Conservation (phyloP, 768 basidiomycete species). For the Arthromyces matolae region DNA sequence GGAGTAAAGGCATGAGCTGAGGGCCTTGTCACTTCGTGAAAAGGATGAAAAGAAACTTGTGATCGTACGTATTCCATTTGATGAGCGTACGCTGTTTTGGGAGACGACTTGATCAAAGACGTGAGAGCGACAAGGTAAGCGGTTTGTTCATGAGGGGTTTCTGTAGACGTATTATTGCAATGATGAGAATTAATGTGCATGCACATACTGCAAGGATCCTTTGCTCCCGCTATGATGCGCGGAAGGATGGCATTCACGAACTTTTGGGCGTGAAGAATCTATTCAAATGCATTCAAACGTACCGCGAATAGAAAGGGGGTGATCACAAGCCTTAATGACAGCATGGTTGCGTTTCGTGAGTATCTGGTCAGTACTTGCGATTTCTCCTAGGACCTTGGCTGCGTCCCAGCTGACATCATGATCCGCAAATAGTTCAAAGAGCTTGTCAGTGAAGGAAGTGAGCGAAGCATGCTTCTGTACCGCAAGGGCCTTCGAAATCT, state of each 20-base stretch:
- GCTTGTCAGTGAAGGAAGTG: conserved; percentile 49
- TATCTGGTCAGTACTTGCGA: conserved; percentile 57
- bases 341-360: conserved; percentile 78
- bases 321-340: conserved; percentile 60
- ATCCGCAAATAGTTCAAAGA: conserved; percentile 74
- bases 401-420: conserved; percentile 62
- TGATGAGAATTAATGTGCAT: neutral
- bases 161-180: conserved; percentile 7
- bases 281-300: neutral
- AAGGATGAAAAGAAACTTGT: neutral
- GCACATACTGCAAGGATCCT: conserved; percentile 47
- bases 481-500: conserved; percentile 81
- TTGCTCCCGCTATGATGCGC: conserved; percentile 65
- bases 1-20: conserved; percentile 84
- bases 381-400: conserved; percentile 68
- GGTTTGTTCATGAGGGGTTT: conserved; percentile 40
- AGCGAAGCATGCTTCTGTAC: conserved; percentile 67
- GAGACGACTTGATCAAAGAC: conserved; percentile 74
- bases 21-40: neutral
- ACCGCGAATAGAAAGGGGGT: neutral
- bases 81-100: conserved; percentile 67
- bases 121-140: conserved; percentile 83
- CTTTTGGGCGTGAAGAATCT: conserved; percentile 76
- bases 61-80: conserved; percentile 60
- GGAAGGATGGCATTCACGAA: conserved; percentile 73